Conservation (phyloP, 768 basidiomycete species). For the Mycena haematopus region DNA sequence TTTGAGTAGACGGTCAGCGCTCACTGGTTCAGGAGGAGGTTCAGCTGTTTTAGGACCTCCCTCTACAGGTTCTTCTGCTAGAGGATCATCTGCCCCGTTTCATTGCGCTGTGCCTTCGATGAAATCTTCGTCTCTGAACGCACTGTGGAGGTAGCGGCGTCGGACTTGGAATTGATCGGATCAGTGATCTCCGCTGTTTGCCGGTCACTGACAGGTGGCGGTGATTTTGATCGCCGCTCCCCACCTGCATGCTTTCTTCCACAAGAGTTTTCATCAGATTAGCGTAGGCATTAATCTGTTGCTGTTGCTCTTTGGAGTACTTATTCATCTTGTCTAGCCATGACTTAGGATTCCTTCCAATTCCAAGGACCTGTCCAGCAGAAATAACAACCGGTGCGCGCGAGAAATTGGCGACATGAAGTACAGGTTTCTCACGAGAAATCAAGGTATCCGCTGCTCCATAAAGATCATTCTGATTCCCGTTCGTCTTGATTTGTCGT, state of each 20-base stretch:
- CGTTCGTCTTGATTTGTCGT: constrained; percentile 5
- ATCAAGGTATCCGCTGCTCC: constrained; percentile 29
- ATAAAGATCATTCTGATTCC: constrained; percentile 12
- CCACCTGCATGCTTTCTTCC: too few species aligned
- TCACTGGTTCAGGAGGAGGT: constrained; percentile 21
- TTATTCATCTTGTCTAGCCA: constrained; percentile 23
- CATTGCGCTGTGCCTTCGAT: constrained; percentile 5
- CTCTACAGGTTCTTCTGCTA: constrained; percentile 30
- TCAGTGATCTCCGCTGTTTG: too few species aligned
- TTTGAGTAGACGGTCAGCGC: background rate
- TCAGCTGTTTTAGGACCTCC: constrained; percentile 41
- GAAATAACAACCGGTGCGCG: constrained; percentile 2
- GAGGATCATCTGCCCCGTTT: constrained; percentile 12
- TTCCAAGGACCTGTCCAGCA: constrained; percentile 23
- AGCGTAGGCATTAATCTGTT: background rate
- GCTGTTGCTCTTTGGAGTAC: background rate
- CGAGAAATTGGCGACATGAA: constrained; percentile 10
- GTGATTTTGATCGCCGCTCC: too few species aligned
- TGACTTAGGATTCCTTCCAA: constrained; percentile 4
- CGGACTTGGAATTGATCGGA: too few species aligned
- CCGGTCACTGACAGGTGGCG: too few species aligned
- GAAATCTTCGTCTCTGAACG: background rate
- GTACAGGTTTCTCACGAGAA: background rate
- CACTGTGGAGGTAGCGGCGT: too few species aligned
- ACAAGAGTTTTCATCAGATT: too few species aligned